Evolutionary conservation across 2,329 filamentous ascomycete genomes (phyloP).

Genomic region (Lecanicillium sp.): DNA sequence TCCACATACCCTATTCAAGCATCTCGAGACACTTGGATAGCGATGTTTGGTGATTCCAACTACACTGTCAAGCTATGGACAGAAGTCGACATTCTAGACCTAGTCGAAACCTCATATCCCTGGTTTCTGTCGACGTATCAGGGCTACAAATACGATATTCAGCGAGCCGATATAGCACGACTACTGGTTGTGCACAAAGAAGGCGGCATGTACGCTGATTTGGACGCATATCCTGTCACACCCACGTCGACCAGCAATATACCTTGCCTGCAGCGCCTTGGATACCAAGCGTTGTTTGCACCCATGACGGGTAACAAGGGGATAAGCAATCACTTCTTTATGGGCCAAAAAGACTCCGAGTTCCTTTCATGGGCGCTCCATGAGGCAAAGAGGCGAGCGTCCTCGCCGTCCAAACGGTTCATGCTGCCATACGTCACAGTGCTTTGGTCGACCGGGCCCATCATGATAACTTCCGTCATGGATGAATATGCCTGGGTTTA

Average conservation of each 20-base stretch:
- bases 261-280: conserved; percentile 17
- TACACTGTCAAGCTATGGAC: conserved; percentile 23
- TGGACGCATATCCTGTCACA: conserved; percentile 18
- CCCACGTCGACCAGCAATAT: conserved; percentile 9
- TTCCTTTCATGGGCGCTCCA: conserved; percentile 19
- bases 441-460: conserved; percentile 22
- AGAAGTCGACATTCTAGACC: conserved; percentile 17
- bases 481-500: conserved; percentile 17
- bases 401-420: conserved; percentile 12
- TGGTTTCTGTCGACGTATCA: conserved; percentile 21
- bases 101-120: conserved; percentile 17
- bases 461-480: conserved; percentile 21
- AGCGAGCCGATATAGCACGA: conserved; percentile 21
- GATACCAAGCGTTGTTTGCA: conserved; percentile 16
- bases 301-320: conserved; percentile 15
- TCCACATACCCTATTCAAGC: conserved; percentile 16
- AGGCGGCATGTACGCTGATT: conserved; percentile 21
- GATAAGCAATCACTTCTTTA: conserved; percentile 23
- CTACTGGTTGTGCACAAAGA: conserved; percentile 20
- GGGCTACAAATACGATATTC: conserved; percentile 19
- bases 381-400: conserved; percentile 19
- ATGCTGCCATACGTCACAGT: conserved; percentile 21
- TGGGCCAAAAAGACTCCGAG: conserved; percentile 17
- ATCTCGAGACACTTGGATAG: conserved; percentile 17
- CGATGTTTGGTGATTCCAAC: conserved; percentile 14